phyloP scores from a whole-genome alignment of 2,329 filamentous ascomycete species.

The Phoma herbarum region DNA sequence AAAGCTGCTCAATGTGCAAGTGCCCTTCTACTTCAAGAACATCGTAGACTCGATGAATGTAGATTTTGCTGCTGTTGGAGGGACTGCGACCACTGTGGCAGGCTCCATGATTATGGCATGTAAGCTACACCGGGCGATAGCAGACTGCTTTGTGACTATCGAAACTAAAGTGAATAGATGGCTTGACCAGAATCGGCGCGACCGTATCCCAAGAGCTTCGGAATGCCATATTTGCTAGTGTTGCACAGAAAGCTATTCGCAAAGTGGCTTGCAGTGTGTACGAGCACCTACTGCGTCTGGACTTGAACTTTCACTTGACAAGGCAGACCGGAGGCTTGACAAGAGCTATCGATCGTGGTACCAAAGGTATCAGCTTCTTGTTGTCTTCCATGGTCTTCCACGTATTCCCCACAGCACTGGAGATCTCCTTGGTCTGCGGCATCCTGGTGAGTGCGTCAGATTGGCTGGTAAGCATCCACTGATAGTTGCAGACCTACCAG shows the following conservation, averaged over 20 bases:
- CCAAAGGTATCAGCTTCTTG: conserved; percentile 97
- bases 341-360: conserved; percentile 92
- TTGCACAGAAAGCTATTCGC: conserved; percentile 95
- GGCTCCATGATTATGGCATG: conserved; percentile 92
- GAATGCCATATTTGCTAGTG: conserved; percentile 95
- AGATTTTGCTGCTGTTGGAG: conserved; percentile 85
- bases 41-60: conserved; percentile 99
- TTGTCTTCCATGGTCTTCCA: conserved; percentile 99
- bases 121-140: conserved; percentile 51
- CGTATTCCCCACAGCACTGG: conserved; percentile 88
- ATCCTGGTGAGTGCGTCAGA: conserved; percentile 68
- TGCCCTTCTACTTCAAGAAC: conserved; percentile 98
- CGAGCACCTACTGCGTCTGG: conserved; percentile 84
- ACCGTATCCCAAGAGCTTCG: conserved; percentile 91
- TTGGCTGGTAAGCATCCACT: conserved; percentile 8
- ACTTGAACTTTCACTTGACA: conserved; percentile 91
- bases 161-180: conserved; percentile 63
- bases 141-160: conserved; percentile 12
- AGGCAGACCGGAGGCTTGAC: conserved; percentile 96
- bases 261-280: conserved; percentile 92
- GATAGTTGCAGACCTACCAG: conserved; percentile 75
- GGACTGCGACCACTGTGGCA: conserved; percentile 86
- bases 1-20: conserved; percentile 94
- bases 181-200: conserved; percentile 84
- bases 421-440: conserved; percentile 94